Percentiles rank a stretch among this genome's conserved stretches.
phyloP scores from a whole-genome alignment of 108 stramenopile genomes.

The Schizochytrium sp. region DNA sequence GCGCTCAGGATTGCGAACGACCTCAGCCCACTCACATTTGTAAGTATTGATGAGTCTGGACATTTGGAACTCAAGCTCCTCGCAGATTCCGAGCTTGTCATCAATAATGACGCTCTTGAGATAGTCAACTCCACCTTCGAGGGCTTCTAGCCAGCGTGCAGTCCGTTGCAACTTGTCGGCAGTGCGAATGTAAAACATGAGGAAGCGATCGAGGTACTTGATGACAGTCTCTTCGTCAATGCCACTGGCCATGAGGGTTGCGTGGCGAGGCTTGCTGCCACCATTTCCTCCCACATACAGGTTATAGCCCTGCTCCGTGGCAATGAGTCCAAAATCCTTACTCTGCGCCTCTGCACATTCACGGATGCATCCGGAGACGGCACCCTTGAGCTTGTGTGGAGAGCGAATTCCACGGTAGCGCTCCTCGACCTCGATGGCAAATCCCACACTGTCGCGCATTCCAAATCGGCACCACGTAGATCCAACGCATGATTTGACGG shows the following conservation, averaged over 20 bases:
- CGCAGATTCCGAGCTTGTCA: slow-evolving; percentile 90
- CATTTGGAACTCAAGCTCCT: slow-evolving; percentile 88
- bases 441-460: slow-evolving; percentile 88
- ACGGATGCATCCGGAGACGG: slow-evolving; percentile 87
- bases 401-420: slow-evolving; percentile 93
- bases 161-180: slow-evolving; percentile 89
- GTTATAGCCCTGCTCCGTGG: slow-evolving; percentile 92
- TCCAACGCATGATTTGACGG: slow-evolving; percentile 93
- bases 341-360: slow-evolving; percentile 92
- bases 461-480: slow-evolving; percentile 94
- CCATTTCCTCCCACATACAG: slow-evolving; percentile 91
- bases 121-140: slow-evolving; percentile 87
- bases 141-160: slow-evolving; percentile 86
- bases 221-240: slow-evolving; percentile 88
- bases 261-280: slow-evolving; percentile 88
- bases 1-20: slow-evolving; percentile 83
- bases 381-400: slow-evolving; percentile 92
- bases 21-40: slow-evolving; percentile 93
- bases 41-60: slow-evolving; percentile 89
- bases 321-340: slow-evolving; percentile 93
- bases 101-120: slow-evolving; percentile 90
- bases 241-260: slow-evolving; percentile 86
- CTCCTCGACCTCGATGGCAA: slow-evolving; percentile 88
- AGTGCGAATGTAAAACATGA: slow-evolving; percentile 94
- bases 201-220: slow-evolving; percentile 89